Base-by-base conservation (phyloP, 2,329 filamentous ascomycete genomes). In the Aspergillus fijiensis region DNA sequence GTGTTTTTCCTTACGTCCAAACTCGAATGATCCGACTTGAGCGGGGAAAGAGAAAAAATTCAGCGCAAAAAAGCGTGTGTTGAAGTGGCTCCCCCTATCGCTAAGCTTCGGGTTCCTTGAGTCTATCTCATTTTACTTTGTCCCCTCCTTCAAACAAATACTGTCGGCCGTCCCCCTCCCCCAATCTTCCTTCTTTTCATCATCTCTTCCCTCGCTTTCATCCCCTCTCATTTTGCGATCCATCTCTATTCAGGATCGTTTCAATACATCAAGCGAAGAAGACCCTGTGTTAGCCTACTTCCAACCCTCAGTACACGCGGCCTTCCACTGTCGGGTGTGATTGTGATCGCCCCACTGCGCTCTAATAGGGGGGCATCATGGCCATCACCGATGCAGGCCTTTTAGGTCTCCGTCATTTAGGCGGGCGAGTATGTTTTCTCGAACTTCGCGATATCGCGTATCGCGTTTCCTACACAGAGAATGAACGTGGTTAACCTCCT, bases 391-490 rank as follows among this genome's bases (percentile, higher is more conserved):
- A 64, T 63, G 60, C 55, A 57, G 64, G 63, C 61, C 64, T 54
- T 25, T 21, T 27, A 45, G 64, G 66, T 56, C 61, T 68, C 53
- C 57, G 62, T 60, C 58, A 66, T 39, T 29, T 70, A 51, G 39
- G 58, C 57, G 55, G 61, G 25, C 62, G 67, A 57, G 39, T 71
- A 66, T 55, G 67, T 70, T 25, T 16, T 31, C 9, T 25, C 23
- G 23, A 49, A 47, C 21, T 29, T 2, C 23, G 33, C 55, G 42
- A 29, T 29, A 45, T 29, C 27, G 7, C 2, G 27, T 10, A 45
- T 45, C 5, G 31, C 55, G 33, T 48, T 10, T 14, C 27, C 14
- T 12, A 12, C 4, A 31, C 12, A 21, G 14, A 27, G 25, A 39
- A 48, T 16, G 39, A 16, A 19, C 16, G 39, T 19, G 39, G 39